phyloP scores from a whole-genome alignment of 2,329 filamentous ascomycete genomes.

The Aureobasidium sp. region DNA sequence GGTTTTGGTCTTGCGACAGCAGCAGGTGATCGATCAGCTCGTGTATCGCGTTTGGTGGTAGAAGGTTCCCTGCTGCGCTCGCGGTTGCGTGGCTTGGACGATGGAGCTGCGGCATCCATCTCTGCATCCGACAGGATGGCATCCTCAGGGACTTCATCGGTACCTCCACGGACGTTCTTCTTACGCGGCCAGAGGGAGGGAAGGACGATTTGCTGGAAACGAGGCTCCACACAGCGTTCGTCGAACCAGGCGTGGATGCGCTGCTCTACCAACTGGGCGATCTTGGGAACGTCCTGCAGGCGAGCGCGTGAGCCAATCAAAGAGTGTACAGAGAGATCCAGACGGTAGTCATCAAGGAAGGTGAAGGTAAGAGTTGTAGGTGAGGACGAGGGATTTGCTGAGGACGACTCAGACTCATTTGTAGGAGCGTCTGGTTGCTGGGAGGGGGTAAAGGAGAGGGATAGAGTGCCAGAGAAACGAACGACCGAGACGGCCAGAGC shows the following conservation, averaged over 20 bases:
- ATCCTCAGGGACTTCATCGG: slow-evolving; percentile 39
- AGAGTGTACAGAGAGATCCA: slow-evolving; percentile 74
- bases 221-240: slow-evolving; percentile 74
- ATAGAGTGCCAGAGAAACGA: slow-evolving; percentile 88
- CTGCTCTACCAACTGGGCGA: slow-evolving; percentile 73
- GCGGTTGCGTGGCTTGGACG: neutral
- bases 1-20: neutral
- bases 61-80: slow-evolving; percentile 6
- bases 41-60: neutral
- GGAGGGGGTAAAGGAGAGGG: slow-evolving; percentile 82
- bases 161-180: slow-evolving; percentile 69
- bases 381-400: slow-evolving; percentile 18
- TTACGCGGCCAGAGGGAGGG: slow-evolving; percentile 78
- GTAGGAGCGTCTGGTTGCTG: slow-evolving; percentile 21
- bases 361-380: slow-evolving; percentile 85
- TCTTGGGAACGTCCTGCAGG: slow-evolving; percentile 79
- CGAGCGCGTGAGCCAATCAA: slow-evolving; percentile 71
- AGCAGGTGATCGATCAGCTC: neutral
- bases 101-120: neutral
- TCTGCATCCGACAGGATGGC: slow-evolving; percentile 11
- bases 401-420: slow-evolving; percentile 14
- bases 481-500: slow-evolving; percentile 87
- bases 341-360: slow-evolving; percentile 79
- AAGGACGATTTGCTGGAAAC: slow-evolving; percentile 78
- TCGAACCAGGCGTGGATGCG: slow-evolving; percentile 81